Evolutionary conservation across 2,329 filamentous ascomycete species (phyloP).

Genomic region (Venturiaceae sp.): DNA sequence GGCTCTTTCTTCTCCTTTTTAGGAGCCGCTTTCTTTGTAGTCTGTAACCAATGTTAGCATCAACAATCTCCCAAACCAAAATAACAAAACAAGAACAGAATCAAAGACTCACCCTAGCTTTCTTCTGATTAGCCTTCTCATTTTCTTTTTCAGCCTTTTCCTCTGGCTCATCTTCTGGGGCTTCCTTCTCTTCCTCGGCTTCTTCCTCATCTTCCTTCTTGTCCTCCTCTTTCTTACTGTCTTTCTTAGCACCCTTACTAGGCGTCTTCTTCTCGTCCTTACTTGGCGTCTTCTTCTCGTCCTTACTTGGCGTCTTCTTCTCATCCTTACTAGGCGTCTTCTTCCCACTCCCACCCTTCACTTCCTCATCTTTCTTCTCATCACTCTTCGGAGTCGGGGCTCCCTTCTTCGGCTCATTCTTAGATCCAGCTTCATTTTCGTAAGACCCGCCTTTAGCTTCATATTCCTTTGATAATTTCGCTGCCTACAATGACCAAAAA

Average conservation of each 20-base stretch:
- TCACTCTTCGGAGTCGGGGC: constrained; percentile 19
- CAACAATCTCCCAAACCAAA: neutral
- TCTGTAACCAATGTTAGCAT: neutral
- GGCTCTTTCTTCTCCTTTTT: constrained; percentile 4
- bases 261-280: constrained; percentile 4
- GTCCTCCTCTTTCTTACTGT: constrained; percentile 3
- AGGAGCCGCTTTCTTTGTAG: neutral
- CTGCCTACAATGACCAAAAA: constrained; percentile 17
- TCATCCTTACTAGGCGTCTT: constrained; percentile 14
- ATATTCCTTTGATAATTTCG: constrained; percentile 33
- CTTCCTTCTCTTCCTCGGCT: neutral
- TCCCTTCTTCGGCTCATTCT: constrained; percentile 35
- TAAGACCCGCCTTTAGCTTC: constrained; percentile 29
- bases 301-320: constrained; percentile 12
- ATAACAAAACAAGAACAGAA: neutral
- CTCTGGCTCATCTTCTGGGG: neutral
- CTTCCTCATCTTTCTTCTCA: constrained; percentile 14
- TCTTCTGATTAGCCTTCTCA: neutral
- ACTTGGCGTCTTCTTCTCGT: constrained; percentile 21
- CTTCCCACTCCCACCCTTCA: constrained; percentile 12
- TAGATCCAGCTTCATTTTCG: constrained; percentile 30
- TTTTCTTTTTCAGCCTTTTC: neutral
- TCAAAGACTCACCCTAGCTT: neutral
- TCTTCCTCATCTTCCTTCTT: neutral
- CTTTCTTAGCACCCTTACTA: constrained; percentile 9